phyloP scores from a whole-genome alignment of 148 eudicot species.

The Vaccinium macrocarpon region DNA sequence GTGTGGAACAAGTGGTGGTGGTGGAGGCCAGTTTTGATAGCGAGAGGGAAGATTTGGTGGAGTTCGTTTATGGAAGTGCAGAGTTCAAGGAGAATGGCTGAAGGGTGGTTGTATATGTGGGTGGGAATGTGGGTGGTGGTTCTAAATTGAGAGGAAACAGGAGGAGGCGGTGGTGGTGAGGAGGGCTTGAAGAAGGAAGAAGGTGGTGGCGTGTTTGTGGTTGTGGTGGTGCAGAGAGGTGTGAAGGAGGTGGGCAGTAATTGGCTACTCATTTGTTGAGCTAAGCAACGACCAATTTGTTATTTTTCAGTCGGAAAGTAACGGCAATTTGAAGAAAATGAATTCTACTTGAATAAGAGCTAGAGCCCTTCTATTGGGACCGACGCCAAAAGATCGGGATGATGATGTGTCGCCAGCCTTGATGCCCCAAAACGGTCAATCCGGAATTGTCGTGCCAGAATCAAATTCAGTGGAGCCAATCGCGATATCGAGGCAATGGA shows the following conservation, averaged over 20 bases:
- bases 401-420: too few species aligned
- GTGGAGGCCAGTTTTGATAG: conserved; percentile 63
- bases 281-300: neutral
- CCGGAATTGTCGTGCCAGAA: too few species aligned
- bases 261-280: conserved; percentile 12
- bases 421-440: too few species aligned
- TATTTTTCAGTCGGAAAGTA: neutral
- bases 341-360: too few species aligned
- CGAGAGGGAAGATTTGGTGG: conserved; percentile 54
- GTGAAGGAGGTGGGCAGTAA: conserved; percentile 10
- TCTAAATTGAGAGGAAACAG: conserved; percentile 29
- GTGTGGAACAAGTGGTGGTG: conserved; percentile 63
- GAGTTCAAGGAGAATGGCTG: conserved; percentile 64
- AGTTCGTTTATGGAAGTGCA: conserved; percentile 57
- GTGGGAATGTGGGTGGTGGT: conserved; percentile 49
- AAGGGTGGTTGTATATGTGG: conserved; percentile 69
- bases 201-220: conserved; percentile 9
- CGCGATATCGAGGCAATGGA: too few species aligned
- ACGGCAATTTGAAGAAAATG: neutral
- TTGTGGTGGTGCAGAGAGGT: conserved; percentile 7
- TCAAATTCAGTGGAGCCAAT: too few species aligned
- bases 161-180: conserved; percentile 16
- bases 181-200: conserved; percentile 9
- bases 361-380: too few species aligned
- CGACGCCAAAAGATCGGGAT: too few species aligned